These are phyloP conservation scores for Fusarium duplospermum DNA, from an alignment of 2,329 filamentous ascomycete genomes.

Conservation along the genomic window DNA sequence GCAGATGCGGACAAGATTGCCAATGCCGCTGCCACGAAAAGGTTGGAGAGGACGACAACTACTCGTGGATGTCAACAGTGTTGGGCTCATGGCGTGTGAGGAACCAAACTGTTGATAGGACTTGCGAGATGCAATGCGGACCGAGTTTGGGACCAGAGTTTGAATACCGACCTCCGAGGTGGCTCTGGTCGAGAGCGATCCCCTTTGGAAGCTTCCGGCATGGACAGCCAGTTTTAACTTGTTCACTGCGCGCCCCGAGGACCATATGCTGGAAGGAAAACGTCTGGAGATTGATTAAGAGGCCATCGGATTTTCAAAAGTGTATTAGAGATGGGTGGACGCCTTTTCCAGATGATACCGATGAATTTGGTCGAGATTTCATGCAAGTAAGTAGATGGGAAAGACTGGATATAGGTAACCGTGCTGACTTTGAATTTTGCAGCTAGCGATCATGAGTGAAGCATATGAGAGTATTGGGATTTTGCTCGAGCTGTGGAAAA, in stretches of 20 bases:
- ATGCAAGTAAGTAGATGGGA: neutral
- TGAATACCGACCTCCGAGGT: conserved; percentile 11
- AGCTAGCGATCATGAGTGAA: fast-evolving
- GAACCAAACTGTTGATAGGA: fast-evolving
- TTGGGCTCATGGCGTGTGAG: conserved; percentile 11
- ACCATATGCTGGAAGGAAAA: fast-evolving
- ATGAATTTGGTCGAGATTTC: fast-evolving
- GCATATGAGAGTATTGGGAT: neutral
- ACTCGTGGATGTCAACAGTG: neutral
- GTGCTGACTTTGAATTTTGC: fast-evolving
- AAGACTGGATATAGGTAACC: fast-evolving
- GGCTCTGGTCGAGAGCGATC: conserved; percentile 21
- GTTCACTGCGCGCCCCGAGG: conserved; percentile 14
- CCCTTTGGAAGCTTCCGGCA: neutral
- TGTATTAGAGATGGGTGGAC: fast-evolving
- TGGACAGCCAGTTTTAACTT: fast-evolving
- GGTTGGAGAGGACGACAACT: neutral
- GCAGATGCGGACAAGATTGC: neutral
- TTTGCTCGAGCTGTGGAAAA: conserved; percentile 15
- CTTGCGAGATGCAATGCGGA: neutral
- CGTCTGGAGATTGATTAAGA: fast-evolving
- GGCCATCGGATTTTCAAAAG: fast-evolving
- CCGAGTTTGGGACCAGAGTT: fast-evolving
- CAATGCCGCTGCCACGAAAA: conserved; percentile 21
- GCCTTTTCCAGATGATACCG: conserved; percentile 8